Conservation (phyloP, 805 yeast genomes). For the Starmerella tilneyi region DNA sequence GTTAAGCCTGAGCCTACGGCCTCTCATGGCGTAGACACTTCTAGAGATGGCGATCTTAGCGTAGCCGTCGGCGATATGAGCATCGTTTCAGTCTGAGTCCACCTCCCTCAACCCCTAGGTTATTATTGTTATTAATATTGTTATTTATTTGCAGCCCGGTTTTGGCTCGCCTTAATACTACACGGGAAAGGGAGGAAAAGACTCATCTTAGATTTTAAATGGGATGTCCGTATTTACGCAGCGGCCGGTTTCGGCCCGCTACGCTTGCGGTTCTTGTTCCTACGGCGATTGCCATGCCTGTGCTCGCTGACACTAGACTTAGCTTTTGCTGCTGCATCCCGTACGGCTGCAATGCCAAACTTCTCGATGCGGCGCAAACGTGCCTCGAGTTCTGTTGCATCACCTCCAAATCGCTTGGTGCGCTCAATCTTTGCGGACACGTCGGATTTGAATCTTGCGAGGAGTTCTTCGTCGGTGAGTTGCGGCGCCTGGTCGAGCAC, state of each 20-base stretch:
- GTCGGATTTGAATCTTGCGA: conserved; percentile 55
- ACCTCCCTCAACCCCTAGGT: too few species aligned
- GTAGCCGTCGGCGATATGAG: conserved; percentile 11
- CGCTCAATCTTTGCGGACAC: conserved; percentile 58
- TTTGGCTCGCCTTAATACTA: too few species aligned
- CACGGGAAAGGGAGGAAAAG: too few species aligned
- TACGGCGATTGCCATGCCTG: conserved; percentile 1
- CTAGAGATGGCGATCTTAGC: neutral
- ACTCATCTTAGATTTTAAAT: too few species aligned
- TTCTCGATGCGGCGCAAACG: conserved; percentile 64
- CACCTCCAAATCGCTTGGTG: conserved; percentile 62
- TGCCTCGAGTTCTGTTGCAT: conserved; percentile 45
- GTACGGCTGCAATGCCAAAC: conserved; percentile 55
- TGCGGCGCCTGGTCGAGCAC: conserved; percentile 21
- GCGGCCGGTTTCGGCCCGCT: conserved; percentile 10
- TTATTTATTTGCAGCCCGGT: neutral
- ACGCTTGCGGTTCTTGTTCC: conserved; percentile 5
- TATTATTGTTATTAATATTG: neutral
- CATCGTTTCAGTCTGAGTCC: neutral
- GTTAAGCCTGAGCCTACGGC: too few species aligned
- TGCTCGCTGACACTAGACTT: neutral
- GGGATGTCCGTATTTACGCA: neutral
- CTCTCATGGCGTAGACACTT: too few species aligned
- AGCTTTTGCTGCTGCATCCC: conserved; percentile 19
- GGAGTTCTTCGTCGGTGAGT: conserved; percentile 59